Percentiles rank a stretch among this genome's conserved stretches.
phyloP scores from a whole-genome alignment of 495 filamentous ascomycete species.

The Trypethelium eluteriae region DNA sequence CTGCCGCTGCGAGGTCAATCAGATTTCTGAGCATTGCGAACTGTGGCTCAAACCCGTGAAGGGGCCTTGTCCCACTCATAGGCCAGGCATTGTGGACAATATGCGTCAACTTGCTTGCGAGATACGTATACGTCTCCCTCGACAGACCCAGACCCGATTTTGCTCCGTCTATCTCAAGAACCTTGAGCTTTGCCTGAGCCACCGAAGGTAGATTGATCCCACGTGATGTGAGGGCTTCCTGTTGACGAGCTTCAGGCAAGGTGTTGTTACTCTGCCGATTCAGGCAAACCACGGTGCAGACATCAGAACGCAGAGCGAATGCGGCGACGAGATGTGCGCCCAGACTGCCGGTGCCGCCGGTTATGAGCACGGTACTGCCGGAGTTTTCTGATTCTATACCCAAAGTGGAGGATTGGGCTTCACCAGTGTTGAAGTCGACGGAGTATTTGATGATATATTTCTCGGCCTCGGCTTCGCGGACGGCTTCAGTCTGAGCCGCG shows the following conservation, averaged over 20 bases:
- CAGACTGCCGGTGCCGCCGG: not conserved
- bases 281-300: not conserved
- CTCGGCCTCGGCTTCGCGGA: not conserved
- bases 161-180: not conserved
- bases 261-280: not conserved
- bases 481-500: not conserved
- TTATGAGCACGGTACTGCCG: not conserved
- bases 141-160: not conserved
- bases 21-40: conserved; percentile 15
- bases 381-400: not conserved
- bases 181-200: not conserved
- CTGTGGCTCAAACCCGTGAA: conserved; percentile 13
- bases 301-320: not conserved
- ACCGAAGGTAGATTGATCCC: not conserved
- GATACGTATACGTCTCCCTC: conserved; percentile 22
- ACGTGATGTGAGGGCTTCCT: not conserved
- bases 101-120: not conserved
- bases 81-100: conserved; percentile 23
- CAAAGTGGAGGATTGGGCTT: not conserved
- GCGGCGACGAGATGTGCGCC: not conserved
- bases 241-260: not conserved
- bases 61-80: conserved; percentile 38
- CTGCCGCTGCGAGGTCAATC: conserved; percentile 10
- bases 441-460: not conserved
- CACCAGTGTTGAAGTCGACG: not conserved